Percentiles rank a stretch among this genome's conserved stretches.
Evolutionary conservation across 192 early-diverging fungal species (phyloP).

Genomic region (Umbelopsis isabellina): DNA sequence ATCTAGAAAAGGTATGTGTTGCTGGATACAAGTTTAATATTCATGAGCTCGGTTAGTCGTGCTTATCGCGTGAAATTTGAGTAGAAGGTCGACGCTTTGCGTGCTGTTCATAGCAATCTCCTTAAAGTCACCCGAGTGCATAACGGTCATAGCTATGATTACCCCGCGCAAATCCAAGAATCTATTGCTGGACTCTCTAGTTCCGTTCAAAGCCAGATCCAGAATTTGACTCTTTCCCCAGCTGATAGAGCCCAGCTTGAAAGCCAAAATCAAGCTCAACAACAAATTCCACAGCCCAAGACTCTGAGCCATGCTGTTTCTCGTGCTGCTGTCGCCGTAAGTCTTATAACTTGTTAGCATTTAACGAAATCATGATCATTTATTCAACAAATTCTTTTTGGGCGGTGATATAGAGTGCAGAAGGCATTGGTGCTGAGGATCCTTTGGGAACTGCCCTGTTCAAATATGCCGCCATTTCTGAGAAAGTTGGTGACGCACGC

Average conservation of each 20-base stretch:
- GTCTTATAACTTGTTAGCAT: background rate
- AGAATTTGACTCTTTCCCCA: constrained; percentile 51
- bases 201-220: constrained; percentile 66
- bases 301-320: constrained; percentile 78
- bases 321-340: constrained; percentile 56
- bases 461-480: constrained; percentile 85
- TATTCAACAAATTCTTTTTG: constrained; percentile 62
- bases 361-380: constrained; percentile 63
- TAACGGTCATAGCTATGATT: constrained; percentile 75
- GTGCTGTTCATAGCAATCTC: constrained; percentile 67
- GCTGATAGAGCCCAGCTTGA: constrained; percentile 52
- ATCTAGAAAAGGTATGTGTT: constrained; percentile 77
- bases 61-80: constrained; percentile 10
- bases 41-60: background rate
- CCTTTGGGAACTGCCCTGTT: constrained; percentile 85
- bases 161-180: constrained; percentile 70
- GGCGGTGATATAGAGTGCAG: constrained; percentile 69
- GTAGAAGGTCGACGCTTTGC: constrained; percentile 80
- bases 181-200: constrained; percentile 74
- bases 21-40: background rate
- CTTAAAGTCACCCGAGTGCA: constrained; percentile 78
- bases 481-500: constrained; percentile 82
- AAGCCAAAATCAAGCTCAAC: constrained; percentile 36
- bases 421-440: constrained; percentile 75
- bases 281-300: constrained; percentile 50